A percentile compares a stretch with the other conserved stretches of the same genome.
phyloP scores from a whole-genome alignment of 1,139 yeast species.

The Kodamaea sp. region DNA sequence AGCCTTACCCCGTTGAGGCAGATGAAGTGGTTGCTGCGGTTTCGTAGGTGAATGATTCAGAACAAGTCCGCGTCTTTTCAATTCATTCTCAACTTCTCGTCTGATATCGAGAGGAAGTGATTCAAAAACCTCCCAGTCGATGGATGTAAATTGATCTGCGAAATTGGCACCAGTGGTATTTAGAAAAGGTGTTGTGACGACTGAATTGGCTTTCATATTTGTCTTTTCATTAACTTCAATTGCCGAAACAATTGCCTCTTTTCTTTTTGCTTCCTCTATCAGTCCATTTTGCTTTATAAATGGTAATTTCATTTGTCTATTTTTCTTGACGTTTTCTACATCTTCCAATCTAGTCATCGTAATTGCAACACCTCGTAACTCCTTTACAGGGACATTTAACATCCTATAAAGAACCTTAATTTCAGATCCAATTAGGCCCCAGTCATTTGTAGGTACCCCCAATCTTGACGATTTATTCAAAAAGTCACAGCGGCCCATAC shows the following conservation, averaged over 20 bases:
- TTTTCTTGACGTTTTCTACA: slow-evolving; percentile 26
- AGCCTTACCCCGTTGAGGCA: slow-evolving; percentile 19
- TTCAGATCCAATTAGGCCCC: slow-evolving; percentile 60
- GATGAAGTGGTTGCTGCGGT: slow-evolving; percentile 12
- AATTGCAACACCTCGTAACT: slow-evolving; percentile 75
- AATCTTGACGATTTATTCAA: slow-evolving; percentile 55
- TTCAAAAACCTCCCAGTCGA: slow-evolving; percentile 55
- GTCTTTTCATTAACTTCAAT: background rate
- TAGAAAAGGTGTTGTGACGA: background rate
- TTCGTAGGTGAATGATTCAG: slow-evolving; percentile 13
- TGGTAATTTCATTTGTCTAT: slow-evolving; percentile 43
- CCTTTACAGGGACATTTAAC: slow-evolving; percentile 58
- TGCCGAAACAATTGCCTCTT: background rate
- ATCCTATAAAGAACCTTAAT: slow-evolving; percentile 54
- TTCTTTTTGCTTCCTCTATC: background rate
- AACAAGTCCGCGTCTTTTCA: slow-evolving; percentile 32
- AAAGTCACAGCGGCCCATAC: slow-evolving; percentile 77
- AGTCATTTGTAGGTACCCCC: slow-evolving; percentile 63
- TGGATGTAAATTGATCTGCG: slow-evolving; percentile 12
- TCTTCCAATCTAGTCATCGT: slow-evolving; percentile 56
- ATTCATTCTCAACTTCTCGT: slow-evolving; percentile 45
- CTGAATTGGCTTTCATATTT: background rate
- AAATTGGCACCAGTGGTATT: background rate
- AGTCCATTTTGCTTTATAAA: slow-evolving; percentile 17
- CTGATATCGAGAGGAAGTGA: slow-evolving; percentile 53